Base-by-base conservation (phyloP, 106 monocot genomes). In the Phalaenopsis equestris region DNA sequence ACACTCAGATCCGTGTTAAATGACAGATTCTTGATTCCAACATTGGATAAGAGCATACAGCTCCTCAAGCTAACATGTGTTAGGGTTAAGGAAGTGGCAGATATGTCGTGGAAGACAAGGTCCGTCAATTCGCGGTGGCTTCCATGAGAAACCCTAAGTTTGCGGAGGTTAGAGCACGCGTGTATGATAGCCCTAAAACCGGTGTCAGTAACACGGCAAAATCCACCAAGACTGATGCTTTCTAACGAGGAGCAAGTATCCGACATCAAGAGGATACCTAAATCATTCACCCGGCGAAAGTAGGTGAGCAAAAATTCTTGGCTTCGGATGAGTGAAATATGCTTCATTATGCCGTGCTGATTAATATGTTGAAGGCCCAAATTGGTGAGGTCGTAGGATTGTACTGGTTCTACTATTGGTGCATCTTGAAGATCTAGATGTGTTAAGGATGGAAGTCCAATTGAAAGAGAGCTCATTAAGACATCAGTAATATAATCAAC, bases 121-220 rank as follows among this genome's bases (percentile, higher is more conserved):
- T 99, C 98, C 18, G 98, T 99, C n/a, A 99, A n/a, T n/a, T n/a
- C n/a, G n/a, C n/a, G 58, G 73, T 94, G 94, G 81, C 88, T 93
- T 52, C 98, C 98, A 81, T 90, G 85, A 47, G 88, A 93, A 36
- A 99, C 86, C 82, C 84, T 86, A 67, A 99, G 87, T 77, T 91
- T 91, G 9, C 67, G 84, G 75, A 99, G 87, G 15, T 77, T 87
- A 72, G 90, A 84, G 78, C 94, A 93, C 38, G 91, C 88, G 78
- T 99, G 94, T 56, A 94, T 84, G 46, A 99, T 85, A 39, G 85
- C 94, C 83, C 94, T 87, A 77, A 99, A 94, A 75, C 98, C 94
- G 21, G 91, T 85, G 82, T 99, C 98, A 14, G 98, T 99, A 23
- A 94, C 94, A 76, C 91, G 92, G 37, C 89, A 94, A 80, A 99